phyloP scores from a whole-genome alignment of 805 yeast species.

The Hagleromyces aurorensis region DNA sequence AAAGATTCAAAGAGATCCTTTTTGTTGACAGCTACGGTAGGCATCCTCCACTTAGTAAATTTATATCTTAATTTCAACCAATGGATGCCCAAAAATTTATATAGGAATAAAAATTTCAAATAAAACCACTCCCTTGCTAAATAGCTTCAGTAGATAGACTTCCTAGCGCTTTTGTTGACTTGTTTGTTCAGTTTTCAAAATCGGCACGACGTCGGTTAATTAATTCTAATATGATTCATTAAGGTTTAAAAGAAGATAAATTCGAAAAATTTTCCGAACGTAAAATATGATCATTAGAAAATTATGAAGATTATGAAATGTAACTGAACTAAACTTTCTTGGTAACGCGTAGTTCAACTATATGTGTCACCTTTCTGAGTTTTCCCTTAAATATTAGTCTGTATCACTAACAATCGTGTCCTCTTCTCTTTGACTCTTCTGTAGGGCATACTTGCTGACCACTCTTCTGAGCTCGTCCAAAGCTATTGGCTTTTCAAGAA shows the following conservation, averaged over 20 bases:
- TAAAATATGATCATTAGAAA: conserved; percentile 1
- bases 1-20: conserved; percentile 80
- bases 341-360: background rate
- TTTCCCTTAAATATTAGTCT: conserved; percentile 9
- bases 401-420: conserved; percentile 29
- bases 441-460: conserved; percentile 26
- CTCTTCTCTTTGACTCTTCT: conserved; percentile 27
- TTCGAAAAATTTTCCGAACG: conserved; percentile 2
- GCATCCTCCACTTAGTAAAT: conserved; percentile 50
- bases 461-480: conserved; percentile 21
- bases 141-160: too few species aligned
- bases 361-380: background rate
- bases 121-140: too few species aligned
- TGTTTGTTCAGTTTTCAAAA: too few species aligned
- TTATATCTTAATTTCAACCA: background rate
- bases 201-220: too few species aligned
- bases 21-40: conserved; percentile 93
- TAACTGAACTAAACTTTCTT: background rate
- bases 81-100: too few species aligned
- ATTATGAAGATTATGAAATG: conserved; percentile 1
- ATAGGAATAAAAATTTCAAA: too few species aligned
- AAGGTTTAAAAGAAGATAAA: too few species aligned
- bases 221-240: too few species aligned
- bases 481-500: conserved; percentile 62
- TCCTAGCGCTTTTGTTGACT: too few species aligned